Evolutionary conservation across 2,329 filamentous ascomycete species (phyloP), one percentile per base, ranked within the genome.

Genomic region (Orbilia quercus): DNA sequence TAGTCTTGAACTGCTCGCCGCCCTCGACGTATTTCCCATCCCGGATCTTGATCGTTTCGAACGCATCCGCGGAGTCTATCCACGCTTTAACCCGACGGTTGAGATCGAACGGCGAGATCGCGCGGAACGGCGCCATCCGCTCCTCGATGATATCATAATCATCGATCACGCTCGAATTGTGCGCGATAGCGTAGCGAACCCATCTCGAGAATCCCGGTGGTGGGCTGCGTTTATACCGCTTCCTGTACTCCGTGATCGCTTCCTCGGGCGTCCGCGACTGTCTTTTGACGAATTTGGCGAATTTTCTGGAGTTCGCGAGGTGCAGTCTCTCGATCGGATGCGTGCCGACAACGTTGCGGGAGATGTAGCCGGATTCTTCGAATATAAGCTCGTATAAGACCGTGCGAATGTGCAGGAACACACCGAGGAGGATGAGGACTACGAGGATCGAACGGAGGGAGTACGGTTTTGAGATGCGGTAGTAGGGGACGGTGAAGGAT

Each of bases 121-220:
- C 20, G 65, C 80, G 79, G 40, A 85, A 83, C 0, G 83, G 84
- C 0, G 78, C 76, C 0, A 86, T 75, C 0, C 78, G 71, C 0
- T 82, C 67, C 42, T 81, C 77, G 1, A 86, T 83, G 0, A 76
- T 79, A 40, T 85, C 82, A 25, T 83, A 85, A 1, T 85, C 82
- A 65, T 85, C 84, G 31, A 85, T 84, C n/a, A 85, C 80, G 0
- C 79, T 79, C 0, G 83, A 84, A 1, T 81, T 31, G 0, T 83
- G 77, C 0, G 75, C 74, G 1, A 76, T 54, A 0, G 84, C 83
- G 51, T 81, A 85, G 0, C 80, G 75, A 20, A 80, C 83, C 84
- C 84, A 86, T 1, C 73, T 77, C 0, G 82, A 77, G 28, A 85
- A 85, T 0, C 84, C 84, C 0, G 79, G 77, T 0, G 84, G 84